Percentiles rank a stretch among this genome's conserved stretches.
phyloP scores from a whole-genome alignment of 2,329 filamentous ascomycete species.

The Botrytis hyacinthi region DNA sequence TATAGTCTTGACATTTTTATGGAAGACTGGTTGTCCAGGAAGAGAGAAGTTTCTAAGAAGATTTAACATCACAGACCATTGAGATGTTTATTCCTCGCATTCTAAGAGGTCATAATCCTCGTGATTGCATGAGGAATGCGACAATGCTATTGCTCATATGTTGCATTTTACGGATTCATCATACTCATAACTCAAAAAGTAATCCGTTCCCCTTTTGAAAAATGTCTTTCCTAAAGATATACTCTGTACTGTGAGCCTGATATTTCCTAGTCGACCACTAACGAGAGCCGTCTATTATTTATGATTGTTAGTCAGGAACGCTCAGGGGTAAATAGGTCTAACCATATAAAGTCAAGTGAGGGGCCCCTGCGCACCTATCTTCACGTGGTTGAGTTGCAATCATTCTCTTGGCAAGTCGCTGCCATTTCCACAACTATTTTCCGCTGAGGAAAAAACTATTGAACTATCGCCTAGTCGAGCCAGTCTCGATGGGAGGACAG shows the following conservation, averaged over 20 bases:
- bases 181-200: not conserved
- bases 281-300: not conserved
- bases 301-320: not conserved
- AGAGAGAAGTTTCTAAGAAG: not conserved
- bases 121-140: not conserved
- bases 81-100: not conserved
- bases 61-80: not conserved
- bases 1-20: not conserved
- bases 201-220: not conserved
- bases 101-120: not conserved
- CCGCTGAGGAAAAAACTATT: not conserved
- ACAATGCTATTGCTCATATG: not conserved
- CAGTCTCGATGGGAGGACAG: not conserved
- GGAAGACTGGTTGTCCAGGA: accelerated
- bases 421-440: not conserved
- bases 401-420: not conserved
- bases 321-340: not conserved
- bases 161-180: not conserved
- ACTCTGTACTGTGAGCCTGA: not conserved
- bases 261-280: not conserved
- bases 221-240: accelerated
- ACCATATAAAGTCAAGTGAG: not conserved
- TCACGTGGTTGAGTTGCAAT: not conserved
- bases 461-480: not conserved
- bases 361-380: not conserved